phyloP scores from a whole-genome alignment of 176 grass and related monocot species.

The Rhynchospora pubera region DNA sequence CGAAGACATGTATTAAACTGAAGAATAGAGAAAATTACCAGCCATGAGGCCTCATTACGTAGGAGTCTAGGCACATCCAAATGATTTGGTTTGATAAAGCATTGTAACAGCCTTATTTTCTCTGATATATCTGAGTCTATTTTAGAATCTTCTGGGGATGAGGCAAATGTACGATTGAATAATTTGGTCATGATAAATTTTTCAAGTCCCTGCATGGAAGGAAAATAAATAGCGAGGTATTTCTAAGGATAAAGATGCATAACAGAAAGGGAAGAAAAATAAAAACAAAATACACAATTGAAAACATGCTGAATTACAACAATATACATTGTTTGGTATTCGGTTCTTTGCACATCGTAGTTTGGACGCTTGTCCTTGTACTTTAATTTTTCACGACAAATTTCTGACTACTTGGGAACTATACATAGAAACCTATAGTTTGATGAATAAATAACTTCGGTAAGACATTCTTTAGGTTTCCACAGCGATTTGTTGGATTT shows the following conservation, averaged over 20 bases:
- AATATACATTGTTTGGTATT: background rate
- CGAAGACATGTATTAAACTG: background rate
- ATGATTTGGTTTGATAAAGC: constrained; percentile 78
- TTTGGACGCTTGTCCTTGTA: background rate
- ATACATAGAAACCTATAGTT: background rate
- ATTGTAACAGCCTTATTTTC: constrained; percentile 67
- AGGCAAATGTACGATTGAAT: constrained; percentile 57
- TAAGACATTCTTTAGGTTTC: background rate
- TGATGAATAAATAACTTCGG: background rate
- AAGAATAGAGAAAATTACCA: constrained; percentile 33
- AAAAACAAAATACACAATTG: background rate
- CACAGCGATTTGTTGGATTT: background rate
- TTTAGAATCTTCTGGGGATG: constrained; percentile 38
- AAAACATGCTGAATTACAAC: background rate
- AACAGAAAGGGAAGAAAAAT: background rate
- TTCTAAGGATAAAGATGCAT: background rate
- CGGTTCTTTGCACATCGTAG: background rate
- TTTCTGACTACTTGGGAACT: background rate
- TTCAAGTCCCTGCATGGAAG: constrained; percentile 48
- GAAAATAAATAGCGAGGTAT: background rate
- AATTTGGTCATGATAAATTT: constrained; percentile 92
- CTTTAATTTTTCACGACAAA: background rate
- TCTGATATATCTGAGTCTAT: constrained; percentile 51
- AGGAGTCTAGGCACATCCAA: constrained; percentile 76
- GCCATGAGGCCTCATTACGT: constrained; percentile 71